Percentiles rank a stretch among this genome's conserved stretches.
Conservation (phyloP, 2,329 filamentous ascomycete species). For the Penicillium hordei region DNA sequence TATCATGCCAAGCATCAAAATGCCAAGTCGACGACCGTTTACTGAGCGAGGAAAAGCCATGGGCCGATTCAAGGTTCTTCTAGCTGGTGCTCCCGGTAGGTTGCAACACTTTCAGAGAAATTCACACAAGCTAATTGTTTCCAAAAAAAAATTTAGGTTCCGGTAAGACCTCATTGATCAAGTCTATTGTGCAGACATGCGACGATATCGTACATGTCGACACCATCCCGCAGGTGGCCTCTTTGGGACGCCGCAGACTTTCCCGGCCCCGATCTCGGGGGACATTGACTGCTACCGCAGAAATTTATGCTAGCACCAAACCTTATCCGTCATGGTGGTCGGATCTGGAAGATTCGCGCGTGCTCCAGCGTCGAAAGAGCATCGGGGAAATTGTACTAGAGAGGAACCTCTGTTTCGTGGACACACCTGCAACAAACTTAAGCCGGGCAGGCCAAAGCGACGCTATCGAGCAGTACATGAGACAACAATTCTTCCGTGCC, state of each 20-base stretch:
- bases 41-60: conserved; percentile 81
- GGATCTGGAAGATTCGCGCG: conserved; percentile 67
- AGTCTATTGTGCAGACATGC: conserved; percentile 80
- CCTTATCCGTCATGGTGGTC: conserved; percentile 90
- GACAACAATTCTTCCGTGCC: conserved; percentile 65
- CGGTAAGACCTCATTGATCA: conserved; percentile 87
- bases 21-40: conserved; percentile 86
- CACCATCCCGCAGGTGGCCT: conserved; percentile 43
- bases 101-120: neutral
- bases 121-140: neutral
- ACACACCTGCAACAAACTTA: conserved; percentile 66
- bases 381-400: conserved; percentile 76
- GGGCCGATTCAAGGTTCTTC: conserved; percentile 83
- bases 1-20: conserved; percentile 95
- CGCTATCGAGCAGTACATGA: conserved; percentile 68
- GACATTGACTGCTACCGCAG: conserved; percentile 50
- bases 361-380: conserved; percentile 65
- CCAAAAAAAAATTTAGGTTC: conserved; percentile 54
- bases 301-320: conserved; percentile 76
- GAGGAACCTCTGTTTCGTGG: conserved; percentile 90
- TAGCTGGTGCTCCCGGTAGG: conserved; percentile 75
- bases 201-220: conserved; percentile 95
- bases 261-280: conserved; percentile 24
- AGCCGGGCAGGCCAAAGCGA: conserved; percentile 56
- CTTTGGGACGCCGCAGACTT: conserved; percentile 21